A percentile compares a stretch with the other conserved stretches of the same genome.
Conservation (phyloP, 345 rosid species). For the Citrus hindsii region DNA sequence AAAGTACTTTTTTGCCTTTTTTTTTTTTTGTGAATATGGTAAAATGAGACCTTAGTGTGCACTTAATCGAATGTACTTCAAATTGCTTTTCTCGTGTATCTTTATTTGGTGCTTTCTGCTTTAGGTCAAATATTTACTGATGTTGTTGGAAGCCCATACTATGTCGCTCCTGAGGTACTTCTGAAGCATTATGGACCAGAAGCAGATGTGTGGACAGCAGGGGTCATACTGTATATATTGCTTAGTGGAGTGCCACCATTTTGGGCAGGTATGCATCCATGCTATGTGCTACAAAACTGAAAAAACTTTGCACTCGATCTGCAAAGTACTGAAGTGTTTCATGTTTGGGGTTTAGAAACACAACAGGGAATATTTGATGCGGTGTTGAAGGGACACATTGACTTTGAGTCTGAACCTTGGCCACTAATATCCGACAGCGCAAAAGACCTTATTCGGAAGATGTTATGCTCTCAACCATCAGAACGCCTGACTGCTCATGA, state of each 20-base stretch:
- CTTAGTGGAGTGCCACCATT: slow-evolving; percentile 98
- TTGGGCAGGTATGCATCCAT: slow-evolving; percentile 79
- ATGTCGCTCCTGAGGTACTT: slow-evolving; percentile 97
- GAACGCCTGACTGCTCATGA: slow-evolving; percentile 92
- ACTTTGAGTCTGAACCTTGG: slow-evolving; percentile 96
- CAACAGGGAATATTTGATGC: slow-evolving; percentile 99
- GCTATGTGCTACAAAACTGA: neutral
- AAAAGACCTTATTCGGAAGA: slow-evolving; percentile 77
- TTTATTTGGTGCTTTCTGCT: slow-evolving; percentile 18
- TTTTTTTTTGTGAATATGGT: neutral
- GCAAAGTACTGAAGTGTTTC: slow-evolving; percentile 17
- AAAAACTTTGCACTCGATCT: slow-evolving; percentile 5
- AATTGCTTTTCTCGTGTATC: slow-evolving; percentile 4
- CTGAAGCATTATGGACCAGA: slow-evolving; percentile 89
- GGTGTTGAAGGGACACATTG: slow-evolving; percentile 86
- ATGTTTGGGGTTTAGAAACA: slow-evolving; percentile 52
- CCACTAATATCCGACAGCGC: slow-evolving; percentile 89
- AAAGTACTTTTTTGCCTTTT: neutral
- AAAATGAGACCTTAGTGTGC: neutral
- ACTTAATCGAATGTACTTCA: neutral
- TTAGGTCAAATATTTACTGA: slow-evolving; percentile 87
- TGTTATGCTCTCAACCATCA: slow-evolving; percentile 76
- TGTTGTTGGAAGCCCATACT: slow-evolving; percentile 97
- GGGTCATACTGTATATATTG: slow-evolving; percentile 90
- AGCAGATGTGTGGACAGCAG: slow-evolving; percentile 99